Evolutionary conservation across 2,329 filamentous ascomycete genomes (phyloP).

Genomic region (Trichoderma koningiopsis): DNA sequence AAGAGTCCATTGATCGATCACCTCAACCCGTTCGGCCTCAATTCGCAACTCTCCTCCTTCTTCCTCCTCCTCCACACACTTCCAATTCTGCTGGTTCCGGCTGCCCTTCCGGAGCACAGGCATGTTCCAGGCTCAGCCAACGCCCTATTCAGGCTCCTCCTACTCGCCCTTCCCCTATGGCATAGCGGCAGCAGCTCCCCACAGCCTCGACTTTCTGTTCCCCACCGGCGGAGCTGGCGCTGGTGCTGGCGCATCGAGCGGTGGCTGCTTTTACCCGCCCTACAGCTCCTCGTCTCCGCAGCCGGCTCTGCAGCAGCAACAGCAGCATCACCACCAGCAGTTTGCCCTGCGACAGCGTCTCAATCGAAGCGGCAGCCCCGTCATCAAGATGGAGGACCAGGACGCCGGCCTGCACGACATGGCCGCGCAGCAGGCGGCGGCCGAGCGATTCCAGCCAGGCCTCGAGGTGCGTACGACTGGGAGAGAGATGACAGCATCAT

Average conservation of each 20-base stretch:
- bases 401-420: constrained; percentile 46
- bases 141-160: constrained; percentile 50
- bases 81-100: neutral
- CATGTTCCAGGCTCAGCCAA: constrained; percentile 60
- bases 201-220: constrained; percentile 30
- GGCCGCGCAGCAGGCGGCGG: constrained; percentile 62
- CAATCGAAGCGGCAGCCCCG: constrained; percentile 28
- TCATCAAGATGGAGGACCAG: constrained; percentile 40
- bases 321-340: constrained; percentile 15
- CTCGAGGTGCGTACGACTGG: constrained; percentile 50
- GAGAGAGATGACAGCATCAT: neutral
- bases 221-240: constrained; percentile 23
- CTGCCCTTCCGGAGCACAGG: constrained; percentile 30
- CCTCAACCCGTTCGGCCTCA: neutral
- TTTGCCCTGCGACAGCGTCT: constrained; percentile 28
- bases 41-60: neutral
- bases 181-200: constrained; percentile 34
- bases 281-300: constrained; percentile 21
- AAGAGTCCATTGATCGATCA: neutral
- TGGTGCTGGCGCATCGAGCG: neutral
- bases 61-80: neutral
- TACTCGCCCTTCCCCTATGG: constrained; percentile 43
- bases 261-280: neutral
- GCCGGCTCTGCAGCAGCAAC: neutral
- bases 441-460: constrained; percentile 60